Evolutionary conservation across 169 alveolate species (phyloP), one percentile per base, ranked within the genome.

Genomic region (Cryptosporidium viatorum): DNA sequence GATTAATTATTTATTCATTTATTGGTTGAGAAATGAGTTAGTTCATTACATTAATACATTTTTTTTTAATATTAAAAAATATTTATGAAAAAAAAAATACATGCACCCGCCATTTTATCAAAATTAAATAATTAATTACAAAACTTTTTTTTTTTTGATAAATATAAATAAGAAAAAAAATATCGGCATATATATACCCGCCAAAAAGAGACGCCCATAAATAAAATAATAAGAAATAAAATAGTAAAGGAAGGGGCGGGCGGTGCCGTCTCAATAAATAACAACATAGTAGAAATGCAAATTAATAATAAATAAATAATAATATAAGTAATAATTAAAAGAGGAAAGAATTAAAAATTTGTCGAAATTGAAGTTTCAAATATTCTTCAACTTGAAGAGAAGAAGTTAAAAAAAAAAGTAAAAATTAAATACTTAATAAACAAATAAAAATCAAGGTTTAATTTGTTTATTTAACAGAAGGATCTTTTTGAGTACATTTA

Each of bases 241-340:
- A 55, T 55, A 55, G n/a, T 55, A 23, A 8, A 21, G 12, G 67
- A 55, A 55, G 3, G 67, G 37, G 67, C 67, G 67, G 67, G 37
- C 67, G n/a, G 31, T 5, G 67, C 67, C 21, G 67, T 55, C 67
- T 55, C 67, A 55, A 55, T 55, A 55, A 55, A 55, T 55, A 55
- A 55, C 9, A 48, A 12, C 14, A 48, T 1, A 48, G 5, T 14
- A 48, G 14, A 48, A 48, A 55, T 16, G 35, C 35, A 55, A 10
- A 26, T 23, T 21, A 55, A 55, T 55, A 23, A 26, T 23, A n/a
- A 23, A 55, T 9, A 10, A 55, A 26, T 51, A 55, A 0, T 21
- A 55, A 55, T 55, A 55, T 26, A 8, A 51, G 29, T 51, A 55
- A 26, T n/a, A 55, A 26, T 23, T 55, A 8, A 26, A 23, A 10